Conservation (phyloP, 805 yeast genomes). For the Candida endomychidarum region DNA sequence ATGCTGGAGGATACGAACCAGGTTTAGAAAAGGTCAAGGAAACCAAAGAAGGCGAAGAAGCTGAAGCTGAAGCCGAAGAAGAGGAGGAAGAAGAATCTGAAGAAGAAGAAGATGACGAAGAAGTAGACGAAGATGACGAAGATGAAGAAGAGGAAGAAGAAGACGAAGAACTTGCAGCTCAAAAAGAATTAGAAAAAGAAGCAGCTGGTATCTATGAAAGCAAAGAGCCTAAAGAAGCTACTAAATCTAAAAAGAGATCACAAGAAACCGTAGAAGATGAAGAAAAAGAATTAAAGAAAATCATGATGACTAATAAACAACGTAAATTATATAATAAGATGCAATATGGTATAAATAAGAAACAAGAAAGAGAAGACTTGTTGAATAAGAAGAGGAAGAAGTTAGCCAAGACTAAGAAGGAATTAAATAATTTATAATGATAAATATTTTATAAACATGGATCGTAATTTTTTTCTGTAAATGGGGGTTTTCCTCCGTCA, state of each 20-base stretch:
- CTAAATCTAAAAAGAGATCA: slow-evolving; percentile 37
- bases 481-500: no score
- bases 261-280: slow-evolving; percentile 55
- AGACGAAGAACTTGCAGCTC: slow-evolving; percentile 77
- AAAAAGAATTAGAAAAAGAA: slow-evolving; percentile 75
- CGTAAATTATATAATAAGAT: slow-evolving; percentile 91
- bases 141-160: slow-evolving; percentile 83
- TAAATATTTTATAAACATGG: no score
- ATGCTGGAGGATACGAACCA: slow-evolving; percentile 87
- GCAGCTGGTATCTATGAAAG: slow-evolving; percentile 83
- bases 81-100: slow-evolving; percentile 52
- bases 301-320: slow-evolving; percentile 98
- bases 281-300: slow-evolving; percentile 89
- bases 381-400: slow-evolving; percentile 68
- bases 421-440: slow-evolving; percentile 25
- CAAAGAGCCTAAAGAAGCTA: slow-evolving; percentile 25
- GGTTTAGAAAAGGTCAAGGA: slow-evolving; percentile 26
- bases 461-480: no score
- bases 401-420: slow-evolving; percentile 60
- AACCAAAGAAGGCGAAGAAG: slow-evolving; percentile 51
- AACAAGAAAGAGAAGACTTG: slow-evolving; percentile 70
- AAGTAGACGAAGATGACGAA: slow-evolving; percentile 41
- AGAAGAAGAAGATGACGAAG: slow-evolving; percentile 50
- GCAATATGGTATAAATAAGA: slow-evolving; percentile 86
- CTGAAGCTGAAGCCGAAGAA: slow-evolving; percentile 46